Base-by-base conservation (phyloP, 1,284 basidiomycete genomes). In the Ganoderma sinense region DNA sequence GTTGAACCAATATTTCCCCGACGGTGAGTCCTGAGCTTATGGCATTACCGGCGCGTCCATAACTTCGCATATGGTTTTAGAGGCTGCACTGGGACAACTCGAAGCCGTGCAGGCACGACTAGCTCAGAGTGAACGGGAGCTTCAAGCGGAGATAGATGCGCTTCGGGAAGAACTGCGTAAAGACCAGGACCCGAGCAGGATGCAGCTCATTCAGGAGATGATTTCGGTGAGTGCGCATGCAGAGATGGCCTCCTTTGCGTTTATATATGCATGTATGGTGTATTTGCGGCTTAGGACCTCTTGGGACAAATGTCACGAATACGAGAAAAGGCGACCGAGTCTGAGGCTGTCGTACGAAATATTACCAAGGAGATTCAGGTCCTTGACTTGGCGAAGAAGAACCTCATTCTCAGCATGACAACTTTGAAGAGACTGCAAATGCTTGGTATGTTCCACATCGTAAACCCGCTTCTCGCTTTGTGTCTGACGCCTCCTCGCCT, bases 321-420 rank as follows among this genome's bases (percentile, higher is more conserved):
- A 74, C 89, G 96, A 45, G 96, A 98, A 80, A 97, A 98, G 80
- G 96, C 97, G 0, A 94, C 95, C 0, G 97, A 98, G 80, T 97
- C 96, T 14, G 97, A 99, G 79, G 95, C 95, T 1, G 96, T 98
- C 61, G 98, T 99, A 43, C 89, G 94, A 69, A 91, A 96, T 71
- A 98, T 99, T 75, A 99, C 98, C 6, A 93, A 95, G 74, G 98
- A 99, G 80, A 99, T 99, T 67, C 96, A 98, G 79, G 90, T 94
- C 7, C 87, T 99, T 41, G 98, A 99, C 79, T 85, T 94, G 41
- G 97, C 97, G 40, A 99, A 99, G 87, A 93, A 92, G 82, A 99
- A 99, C 78, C 87, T 97, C 60, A 92, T 94, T 31, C 83, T 89
- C 31, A 96, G 94, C 76, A 97, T 99, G 89, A 97, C 95, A 5